A percentile compares a stretch with the other conserved stretches of the same genome.
Evolutionary conservation across 257 asterid genomes (phyloP).

Genomic region (Nicotiana sylvestris): DNA sequence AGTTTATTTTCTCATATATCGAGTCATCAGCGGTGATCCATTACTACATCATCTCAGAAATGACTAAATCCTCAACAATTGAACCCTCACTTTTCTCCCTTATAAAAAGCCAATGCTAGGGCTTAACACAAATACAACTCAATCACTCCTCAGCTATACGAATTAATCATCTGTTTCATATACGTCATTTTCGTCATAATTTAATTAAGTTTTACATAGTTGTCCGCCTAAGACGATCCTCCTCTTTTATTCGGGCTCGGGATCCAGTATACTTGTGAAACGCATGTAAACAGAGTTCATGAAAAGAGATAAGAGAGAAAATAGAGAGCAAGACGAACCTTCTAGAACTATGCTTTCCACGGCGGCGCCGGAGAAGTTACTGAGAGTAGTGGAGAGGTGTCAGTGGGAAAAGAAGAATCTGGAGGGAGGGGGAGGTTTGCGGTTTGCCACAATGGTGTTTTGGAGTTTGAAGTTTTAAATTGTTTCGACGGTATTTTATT

Average conservation of each 20-base stretch:
- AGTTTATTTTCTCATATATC: no score
- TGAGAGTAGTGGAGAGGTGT: neutral
- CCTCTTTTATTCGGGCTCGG: neutral
- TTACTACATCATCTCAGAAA: no score
- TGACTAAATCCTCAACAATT: neutral
- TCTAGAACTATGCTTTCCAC: neutral
- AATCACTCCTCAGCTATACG: neutral
- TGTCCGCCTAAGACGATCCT: neutral
- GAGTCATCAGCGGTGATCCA: no score
- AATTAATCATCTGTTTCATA: neutral
- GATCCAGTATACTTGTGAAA: neutral
- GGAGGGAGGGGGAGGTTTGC: neutral
- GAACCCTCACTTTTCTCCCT: neutral
- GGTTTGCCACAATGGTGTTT: neutral
- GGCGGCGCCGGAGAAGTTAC: neutral
- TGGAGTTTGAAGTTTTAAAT: neutral
- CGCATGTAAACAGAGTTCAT: conserved; percentile 3
- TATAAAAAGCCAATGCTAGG: neutral
- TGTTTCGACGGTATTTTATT: neutral
- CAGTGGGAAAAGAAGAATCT: neutral
- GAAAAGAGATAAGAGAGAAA: neutral
- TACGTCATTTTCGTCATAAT: neutral
- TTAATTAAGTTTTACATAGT: neutral
- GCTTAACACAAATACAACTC: neutral
- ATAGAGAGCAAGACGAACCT: neutral